Evolutionary conservation across 495 filamentous ascomycete species (phyloP), one percentile per base, ranked within the genome.

Genomic region (Entonaema liquescens): DNA sequence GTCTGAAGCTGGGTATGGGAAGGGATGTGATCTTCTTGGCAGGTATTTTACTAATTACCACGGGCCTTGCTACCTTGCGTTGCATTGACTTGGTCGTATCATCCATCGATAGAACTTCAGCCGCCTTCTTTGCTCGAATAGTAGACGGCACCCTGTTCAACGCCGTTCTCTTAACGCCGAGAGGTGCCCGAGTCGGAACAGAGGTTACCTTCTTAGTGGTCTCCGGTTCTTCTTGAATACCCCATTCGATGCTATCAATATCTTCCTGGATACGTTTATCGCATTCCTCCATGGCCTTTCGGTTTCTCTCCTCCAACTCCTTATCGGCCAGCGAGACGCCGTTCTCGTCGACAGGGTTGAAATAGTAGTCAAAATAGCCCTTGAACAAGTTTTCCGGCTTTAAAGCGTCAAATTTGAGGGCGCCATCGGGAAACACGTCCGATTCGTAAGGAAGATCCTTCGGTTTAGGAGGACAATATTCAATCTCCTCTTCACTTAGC

Each of bases 391-490:
- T 95, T 64, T 85, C 82, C 0, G 75, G 78, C 63, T 85, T 83
- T 23, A 88, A 53, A 1, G 77, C 77, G 49, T 82, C 78, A 64
- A 79, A 88, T 78, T 77, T 84, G 15, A 85, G 69, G 6, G 67
- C 74, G 79, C 86, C 81, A 50, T 90, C 87, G 13, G 87, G 88
- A 58, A 93, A 87, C 57, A 94, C 89, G 58, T 97, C 92, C 21
- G 92, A 91, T 61, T 90, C 74, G 74, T 96, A 94, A 0, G 90
- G 91, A 5, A 91, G 83, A 54, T 90, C 91, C 84, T 79, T 79
- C 25, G 75, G 75, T 59, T 73, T 71, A 67, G 82, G 87, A 67
- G 83, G 83, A 23, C 73, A 76, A 61, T 81, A 81, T 67, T 86
- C 80, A 35, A 89, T 83, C 63, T 92, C 90, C 67, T 93, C 91